Base-by-base conservation (phyloP, 352 stramenopile genomes). In the Pythium graminicola region DNA sequence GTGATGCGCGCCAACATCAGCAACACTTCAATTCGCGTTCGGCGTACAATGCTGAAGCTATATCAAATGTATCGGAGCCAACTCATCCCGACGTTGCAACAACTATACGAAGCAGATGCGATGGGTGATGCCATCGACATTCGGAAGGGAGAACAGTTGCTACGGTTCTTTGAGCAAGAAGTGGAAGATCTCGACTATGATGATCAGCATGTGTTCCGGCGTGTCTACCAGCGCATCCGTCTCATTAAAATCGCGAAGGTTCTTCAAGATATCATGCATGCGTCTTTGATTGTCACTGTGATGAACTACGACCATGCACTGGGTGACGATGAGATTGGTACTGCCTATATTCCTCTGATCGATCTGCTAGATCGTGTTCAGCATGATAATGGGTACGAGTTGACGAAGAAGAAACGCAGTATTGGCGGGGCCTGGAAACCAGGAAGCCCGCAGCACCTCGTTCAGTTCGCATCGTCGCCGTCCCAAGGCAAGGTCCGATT, bases 131-230 rank as follows among this genome's bases (percentile, higher is more conserved):
- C 50, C 3, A 57, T 83, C 9, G 47, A 78, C 19, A n/a, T 83
- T 6, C 47, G 57, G 6, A 47, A 46, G 4, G 75, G 69, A 1
- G 72, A 86, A 41, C 53, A 64, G 20, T 42, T 85, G 16, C 47
- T 87, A 3, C 50, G 26, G 24, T 79, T 86, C 38, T 89, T 89
- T 46, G 69, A 79, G 22, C 67, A 75, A 2, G 78, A 87, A 49
- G 78, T 89, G 0, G 76, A 87, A 47, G 69, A 81, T 24, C 50
- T 89, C 35, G 72, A 85, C 14, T n/a, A 65, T 9, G 68, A 86
- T 3, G 78, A 89, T 31, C 60, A 81, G 17, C 22, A 41, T 2
- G 70, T 84, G 32, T 77, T 69, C 32, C 52, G 66, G 2, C 66
- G 72, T 8, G 64, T 89, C 1, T 73, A 85, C 31, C 71, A 77